Base-by-base conservation (phyloP, 1,139 yeast genomes). In the Suhomyces panamericanus region DNA sequence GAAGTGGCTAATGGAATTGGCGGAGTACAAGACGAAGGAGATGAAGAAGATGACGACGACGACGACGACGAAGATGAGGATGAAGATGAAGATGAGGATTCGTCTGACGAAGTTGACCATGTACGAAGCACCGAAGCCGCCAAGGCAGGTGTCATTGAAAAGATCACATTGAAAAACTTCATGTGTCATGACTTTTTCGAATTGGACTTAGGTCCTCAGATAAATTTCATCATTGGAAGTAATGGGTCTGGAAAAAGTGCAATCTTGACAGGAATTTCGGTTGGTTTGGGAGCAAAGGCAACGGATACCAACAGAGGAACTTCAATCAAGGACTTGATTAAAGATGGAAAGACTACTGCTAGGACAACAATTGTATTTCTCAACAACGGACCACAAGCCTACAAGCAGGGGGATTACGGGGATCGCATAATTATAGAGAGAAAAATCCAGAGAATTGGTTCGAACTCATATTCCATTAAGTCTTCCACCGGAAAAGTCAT, bases 211-310 rank as follows among this genome's bases (percentile, higher is more conserved):
- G 96, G 96, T 0, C 95, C 96, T 0, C 81, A 85, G 47, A 75
- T 93, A 51, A 95, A 93, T 63, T 89, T 95, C 58, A 88, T 95
- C 46, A 87, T 90, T 31, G 99, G 99, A 11, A 79, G 87, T 51
- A 95, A 95, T 58, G 99, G 99, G 2, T 85, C 96, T 29, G 99
- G 99, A 28, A 95, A 95, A 60, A 84, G 95, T 63, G 96, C 99
- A 1, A 78, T 95, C 27, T 69, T 95, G 49, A 91, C 98, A 0
- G 98, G 96, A 1, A 82, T 95, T 6, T 83, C 95, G 3, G 85
- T 90, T 11, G 95, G 96, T 6, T 69, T 93, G 9, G 99, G 99
- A n/a, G 96, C 96, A 1, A 87, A 85, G 56, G 97, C 98, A 0
- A 75, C 84, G n/a, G 90, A 83, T 45, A 93, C 99, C 0, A 86